phyloP scores from a whole-genome alignment of 1,284 basidiomycete genomes.

The Amylostereum areolatum region DNA sequence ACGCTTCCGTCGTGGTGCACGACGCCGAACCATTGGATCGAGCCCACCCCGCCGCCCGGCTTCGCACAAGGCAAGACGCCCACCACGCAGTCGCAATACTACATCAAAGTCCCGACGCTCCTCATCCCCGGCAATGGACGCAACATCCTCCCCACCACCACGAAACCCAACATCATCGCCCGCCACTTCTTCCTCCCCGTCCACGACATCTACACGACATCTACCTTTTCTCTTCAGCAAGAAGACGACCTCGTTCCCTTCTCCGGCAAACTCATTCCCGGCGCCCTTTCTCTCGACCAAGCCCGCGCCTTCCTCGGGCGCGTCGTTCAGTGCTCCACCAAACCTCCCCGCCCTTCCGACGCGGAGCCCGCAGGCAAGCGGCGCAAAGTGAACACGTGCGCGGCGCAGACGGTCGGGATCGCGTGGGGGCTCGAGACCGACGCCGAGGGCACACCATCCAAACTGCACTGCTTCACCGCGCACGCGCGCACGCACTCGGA shows the following conservation, averaged over 20 bases:
- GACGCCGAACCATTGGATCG: conserved; percentile 9
- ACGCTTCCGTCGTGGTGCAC: conserved; percentile 8
- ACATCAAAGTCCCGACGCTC: conserved; percentile 8
- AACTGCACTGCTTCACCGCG: background rate
- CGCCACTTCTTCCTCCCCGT: conserved; percentile 8
- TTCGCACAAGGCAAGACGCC: background rate
- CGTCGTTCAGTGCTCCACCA: conserved; percentile 9
- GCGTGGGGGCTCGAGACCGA: conserved; percentile 8
- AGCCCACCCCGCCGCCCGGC: conserved; percentile 7
- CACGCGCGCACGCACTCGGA: background rate
- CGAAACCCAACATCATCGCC: conserved; percentile 5
- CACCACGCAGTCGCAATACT: conserved; percentile 2
- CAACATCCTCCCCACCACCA: conserved; percentile 6
- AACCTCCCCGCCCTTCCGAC: conserved; percentile 1
- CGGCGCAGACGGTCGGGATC: background rate
- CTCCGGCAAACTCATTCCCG: conserved; percentile 2
- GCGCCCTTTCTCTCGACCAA: background rate
- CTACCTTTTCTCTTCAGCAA: background rate
- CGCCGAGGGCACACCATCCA: background rate
- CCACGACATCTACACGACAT: background rate
- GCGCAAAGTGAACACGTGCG: conserved; percentile 5
- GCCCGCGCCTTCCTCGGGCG: conserved; percentile 10
- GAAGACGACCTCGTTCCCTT: background rate
- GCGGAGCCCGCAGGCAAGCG: conserved; percentile 1
- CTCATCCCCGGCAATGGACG: conserved; percentile 2